phyloP scores from a whole-genome alignment of 129 eudicot species.

The Centrapalus pauciflorus region DNA sequence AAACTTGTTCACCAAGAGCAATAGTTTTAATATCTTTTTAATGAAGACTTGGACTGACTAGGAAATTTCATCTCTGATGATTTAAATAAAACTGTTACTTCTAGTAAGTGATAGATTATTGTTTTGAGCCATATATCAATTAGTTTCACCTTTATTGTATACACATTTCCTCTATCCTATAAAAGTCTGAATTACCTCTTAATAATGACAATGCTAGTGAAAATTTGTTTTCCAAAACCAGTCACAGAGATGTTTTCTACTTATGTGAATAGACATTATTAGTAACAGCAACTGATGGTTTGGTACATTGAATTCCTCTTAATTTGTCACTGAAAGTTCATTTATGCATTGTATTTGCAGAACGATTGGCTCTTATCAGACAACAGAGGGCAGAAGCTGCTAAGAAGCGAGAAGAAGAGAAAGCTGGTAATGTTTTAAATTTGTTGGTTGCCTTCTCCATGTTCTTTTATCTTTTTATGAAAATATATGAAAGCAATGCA shows the following conservation, averaged over 20 bases:
- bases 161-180: too few species aligned
- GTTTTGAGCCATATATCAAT: too few species aligned
- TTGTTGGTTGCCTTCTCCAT: background rate
- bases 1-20: too few species aligned
- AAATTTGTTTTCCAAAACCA: background rate
- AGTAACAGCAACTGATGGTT: background rate
- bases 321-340: background rate
- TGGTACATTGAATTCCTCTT: background rate
- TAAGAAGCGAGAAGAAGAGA: constrained; percentile 91
- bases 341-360: constrained; percentile 34
- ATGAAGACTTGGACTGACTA: too few species aligned
- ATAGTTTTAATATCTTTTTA: too few species aligned
- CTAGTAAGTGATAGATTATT: too few species aligned
- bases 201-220: background rate
- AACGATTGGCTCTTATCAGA: constrained; percentile 82
- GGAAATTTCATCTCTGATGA: too few species aligned
- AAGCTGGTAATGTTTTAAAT: constrained; percentile 55
- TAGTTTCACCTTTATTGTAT: too few species aligned
- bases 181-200: background rate
- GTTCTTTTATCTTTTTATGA: background rate
- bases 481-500: background rate
- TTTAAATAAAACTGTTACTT: too few species aligned
- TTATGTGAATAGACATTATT: background rate
- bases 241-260: background rate
- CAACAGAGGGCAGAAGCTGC: constrained; percentile 98